A percentile compares a stretch with the other conserved stretches of the same genome.
phyloP scores from a whole-genome alignment of 176 grass and related monocot species.

The Aegilops speltoides region DNA sequence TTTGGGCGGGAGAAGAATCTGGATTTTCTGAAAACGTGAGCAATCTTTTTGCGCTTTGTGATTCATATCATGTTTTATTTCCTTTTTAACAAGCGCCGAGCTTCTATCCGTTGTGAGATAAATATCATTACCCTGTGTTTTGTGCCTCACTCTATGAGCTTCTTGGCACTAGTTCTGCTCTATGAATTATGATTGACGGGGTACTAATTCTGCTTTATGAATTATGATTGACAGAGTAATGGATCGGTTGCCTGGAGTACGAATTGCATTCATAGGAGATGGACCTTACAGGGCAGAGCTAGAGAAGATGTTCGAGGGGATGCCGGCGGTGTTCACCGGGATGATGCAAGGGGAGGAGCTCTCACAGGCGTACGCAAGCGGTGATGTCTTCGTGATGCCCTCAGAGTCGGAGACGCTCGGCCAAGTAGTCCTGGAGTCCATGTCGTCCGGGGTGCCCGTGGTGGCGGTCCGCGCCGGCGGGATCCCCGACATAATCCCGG shows the following conservation, averaged over 20 bases:
- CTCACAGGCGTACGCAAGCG: conserved; percentile 75
- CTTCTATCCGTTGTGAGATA: background rate
- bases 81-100: background rate
- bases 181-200: conserved; percentile 10
- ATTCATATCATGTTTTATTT: background rate
- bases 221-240: conserved; percentile 67
- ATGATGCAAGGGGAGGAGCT: conserved; percentile 91
- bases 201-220: conserved; percentile 15
- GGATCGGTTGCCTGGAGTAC: conserved; percentile 80
- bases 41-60: background rate
- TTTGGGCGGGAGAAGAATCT: conserved; percentile 88
- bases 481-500: conserved; percentile 81
- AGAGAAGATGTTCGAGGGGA: conserved; percentile 83
- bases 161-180: conserved; percentile 7
- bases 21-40: conserved; percentile 89
- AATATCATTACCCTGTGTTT: background rate
- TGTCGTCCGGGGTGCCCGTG: conserved; percentile 82
- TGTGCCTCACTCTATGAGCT: background rate
- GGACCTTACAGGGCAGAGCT: conserved; percentile 84
- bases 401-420: conserved; percentile 91
- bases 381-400: conserved; percentile 87
- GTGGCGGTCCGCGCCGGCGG: conserved; percentile 72
- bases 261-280: conserved; percentile 94
- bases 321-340: conserved; percentile 82
- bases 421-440: conserved; percentile 85